Base-by-base conservation (phyloP, 768 basidiomycete species). In the Psilocybe subaeruginosa region DNA sequence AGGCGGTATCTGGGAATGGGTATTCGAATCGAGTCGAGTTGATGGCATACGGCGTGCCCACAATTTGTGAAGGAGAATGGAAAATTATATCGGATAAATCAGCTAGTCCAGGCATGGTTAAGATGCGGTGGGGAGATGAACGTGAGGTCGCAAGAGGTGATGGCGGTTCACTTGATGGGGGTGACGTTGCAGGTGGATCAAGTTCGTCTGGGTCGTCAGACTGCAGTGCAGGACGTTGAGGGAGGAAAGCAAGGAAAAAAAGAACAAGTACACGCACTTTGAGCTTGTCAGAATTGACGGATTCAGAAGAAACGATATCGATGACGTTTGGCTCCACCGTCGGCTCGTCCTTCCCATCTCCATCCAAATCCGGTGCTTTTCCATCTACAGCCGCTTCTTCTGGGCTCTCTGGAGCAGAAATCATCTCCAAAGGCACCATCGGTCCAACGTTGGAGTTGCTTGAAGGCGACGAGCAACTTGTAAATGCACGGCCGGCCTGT, bases 1-100 rank as follows among this genome's bases (percentile, higher is more conserved):
- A 29, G 62, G 41, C 16, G 16, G 63, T 63, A 19, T 65, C 68
- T 33, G 68, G 70, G 59, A 69, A 71, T 1, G 70, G 70, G 47
- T 72, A 72, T 54, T 72, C 71, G 56, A 67, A 71, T 4, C 63
- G 65, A 3, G 59, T 63, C 9, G 49, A 61, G 39, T 58, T 60
- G 17, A 55, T 46, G 1, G 68, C 70, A 49, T 64, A 71, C 0
- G 70, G 70, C 0, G 70, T 71, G 45, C 70, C 67, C 41, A 71
- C 61, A 37, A 69, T 66, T 19, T 68, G 67, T 11, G 68, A 63
- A 4, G 70, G 58, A 0, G 70, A 64, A 45, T 68, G 68, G 30
- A 68, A 56, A 6, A 31, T 52, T 14, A 52, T 12, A 14, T 52
- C 35, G 29, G 60, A 51, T 29, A 71, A 52, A 46, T 72, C 66